Conservation (phyloP, 257 asterid species). For the Solanum sejunctum region DNA sequence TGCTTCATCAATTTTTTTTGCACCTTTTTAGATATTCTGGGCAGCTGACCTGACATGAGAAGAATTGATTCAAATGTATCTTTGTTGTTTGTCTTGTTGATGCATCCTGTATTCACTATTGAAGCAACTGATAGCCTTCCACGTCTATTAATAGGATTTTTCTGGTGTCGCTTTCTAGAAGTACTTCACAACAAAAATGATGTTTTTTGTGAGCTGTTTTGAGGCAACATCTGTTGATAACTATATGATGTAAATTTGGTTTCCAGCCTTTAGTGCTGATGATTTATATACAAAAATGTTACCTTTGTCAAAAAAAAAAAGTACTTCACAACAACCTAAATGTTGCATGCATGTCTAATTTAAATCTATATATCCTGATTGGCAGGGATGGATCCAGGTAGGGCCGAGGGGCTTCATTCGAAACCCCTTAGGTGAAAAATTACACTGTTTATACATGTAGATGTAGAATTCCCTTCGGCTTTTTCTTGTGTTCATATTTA, state of each 20-base stretch:
- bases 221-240: no score
- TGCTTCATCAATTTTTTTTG: not conserved
- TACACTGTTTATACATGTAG: not conserved
- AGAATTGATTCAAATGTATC: not conserved
- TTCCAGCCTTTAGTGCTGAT: no score
- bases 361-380: not conserved
- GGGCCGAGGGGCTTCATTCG: no score
- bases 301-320: no score
- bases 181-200: not conserved
- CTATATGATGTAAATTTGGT: no score
- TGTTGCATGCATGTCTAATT: not conserved
- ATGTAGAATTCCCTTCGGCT: not conserved
- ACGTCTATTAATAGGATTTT: not conserved
- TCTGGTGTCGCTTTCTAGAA: not conserved
- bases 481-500: not conserved
- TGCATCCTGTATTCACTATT: not conserved
- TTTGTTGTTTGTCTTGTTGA: not conserved
- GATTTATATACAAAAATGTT: no score
- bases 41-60: not conserved
- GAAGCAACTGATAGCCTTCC: not conserved
- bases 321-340: not conserved
- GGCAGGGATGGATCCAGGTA: not conserved
- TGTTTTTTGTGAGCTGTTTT: no score
- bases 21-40: not conserved
- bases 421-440: not conserved